These are phyloP conservation scores for Parathielavia appendiculata DNA, from an alignment of 495 filamentous ascomycete genomes.

Conservation along the genomic window DNA sequence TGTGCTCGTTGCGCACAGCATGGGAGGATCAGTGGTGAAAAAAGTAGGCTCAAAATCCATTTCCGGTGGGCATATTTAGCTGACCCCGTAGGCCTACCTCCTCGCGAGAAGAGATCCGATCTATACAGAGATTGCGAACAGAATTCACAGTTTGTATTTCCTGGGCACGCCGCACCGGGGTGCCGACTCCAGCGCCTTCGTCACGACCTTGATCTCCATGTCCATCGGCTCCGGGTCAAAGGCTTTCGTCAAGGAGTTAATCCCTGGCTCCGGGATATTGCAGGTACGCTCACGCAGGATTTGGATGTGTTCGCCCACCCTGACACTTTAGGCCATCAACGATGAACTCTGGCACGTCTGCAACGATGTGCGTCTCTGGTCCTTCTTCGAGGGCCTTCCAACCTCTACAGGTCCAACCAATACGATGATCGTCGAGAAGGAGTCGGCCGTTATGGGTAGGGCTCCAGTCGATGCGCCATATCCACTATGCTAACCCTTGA, in stretches of 20 bases:
- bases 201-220: slow-evolving; percentile 12
- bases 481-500: neutral
- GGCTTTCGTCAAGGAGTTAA: slow-evolving; percentile 40
- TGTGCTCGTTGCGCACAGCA: slow-evolving; percentile 30
- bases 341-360: slow-evolving; percentile 43
- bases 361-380: slow-evolving; percentile 32
- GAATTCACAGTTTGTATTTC: slow-evolving; percentile 29
- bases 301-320: neutral
- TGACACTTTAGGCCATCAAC: slow-evolving; percentile 31
- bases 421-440: slow-evolving; percentile 33
- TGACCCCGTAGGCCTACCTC: slow-evolving; percentile 22
- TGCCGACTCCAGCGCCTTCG: slow-evolving; percentile 14
- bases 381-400: slow-evolving; percentile 45
- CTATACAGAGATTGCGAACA: slow-evolving; percentile 18
- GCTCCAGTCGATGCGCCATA: neutral
- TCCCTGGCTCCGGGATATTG: slow-evolving; percentile 24
- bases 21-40: slow-evolving; percentile 33
- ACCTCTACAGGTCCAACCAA: slow-evolving; percentile 31
- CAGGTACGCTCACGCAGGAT: neutral
- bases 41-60: slow-evolving; percentile 15
- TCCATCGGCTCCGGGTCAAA: slow-evolving; percentile 23
- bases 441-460: slow-evolving; percentile 36
- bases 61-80: neutral
- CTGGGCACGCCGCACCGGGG: slow-evolving; percentile 31
- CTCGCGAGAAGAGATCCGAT: slow-evolving; percentile 24